Conservation (phyloP, 208 protist genomes). For the Leishmania mexicana region DNA sequence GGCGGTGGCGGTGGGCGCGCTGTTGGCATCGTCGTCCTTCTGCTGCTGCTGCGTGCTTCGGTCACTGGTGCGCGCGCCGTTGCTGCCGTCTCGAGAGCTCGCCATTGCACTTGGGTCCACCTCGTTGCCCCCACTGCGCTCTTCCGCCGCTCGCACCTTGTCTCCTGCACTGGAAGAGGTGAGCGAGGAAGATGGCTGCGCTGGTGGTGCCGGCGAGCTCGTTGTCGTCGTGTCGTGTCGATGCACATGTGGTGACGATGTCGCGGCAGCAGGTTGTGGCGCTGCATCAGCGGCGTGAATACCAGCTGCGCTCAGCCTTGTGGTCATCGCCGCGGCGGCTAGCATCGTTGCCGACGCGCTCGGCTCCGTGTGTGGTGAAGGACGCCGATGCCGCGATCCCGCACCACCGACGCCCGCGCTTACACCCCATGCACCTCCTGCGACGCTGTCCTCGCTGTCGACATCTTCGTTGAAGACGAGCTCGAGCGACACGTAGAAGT, state of each 20-base stretch:
- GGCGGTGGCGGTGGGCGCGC: not conserved
- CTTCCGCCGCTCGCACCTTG: not conserved
- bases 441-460: not conserved
- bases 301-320: not conserved
- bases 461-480: slow-evolving; percentile 57
- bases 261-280: not conserved
- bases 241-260: not conserved
- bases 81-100: not conserved
- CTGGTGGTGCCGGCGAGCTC: not conserved
- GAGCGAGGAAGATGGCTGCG: not conserved
- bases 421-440: not conserved
- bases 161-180: not conserved
- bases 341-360: not conserved
- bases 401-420: not conserved
- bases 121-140: not conserved
- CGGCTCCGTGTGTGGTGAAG: not conserved
- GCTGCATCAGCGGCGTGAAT: not conserved
- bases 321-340: not conserved
- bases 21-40: not conserved
- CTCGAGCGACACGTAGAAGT: slow-evolving; percentile 72
- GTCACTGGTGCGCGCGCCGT: not conserved
- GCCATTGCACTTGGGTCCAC: not conserved
- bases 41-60: not conserved
- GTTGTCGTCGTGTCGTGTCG: slow-evolving; percentile 6
- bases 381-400: not conserved